phyloP scores from a whole-genome alignment of 1,284 basidiomycete genomes.

The Spongispora temasekensis region DNA sequence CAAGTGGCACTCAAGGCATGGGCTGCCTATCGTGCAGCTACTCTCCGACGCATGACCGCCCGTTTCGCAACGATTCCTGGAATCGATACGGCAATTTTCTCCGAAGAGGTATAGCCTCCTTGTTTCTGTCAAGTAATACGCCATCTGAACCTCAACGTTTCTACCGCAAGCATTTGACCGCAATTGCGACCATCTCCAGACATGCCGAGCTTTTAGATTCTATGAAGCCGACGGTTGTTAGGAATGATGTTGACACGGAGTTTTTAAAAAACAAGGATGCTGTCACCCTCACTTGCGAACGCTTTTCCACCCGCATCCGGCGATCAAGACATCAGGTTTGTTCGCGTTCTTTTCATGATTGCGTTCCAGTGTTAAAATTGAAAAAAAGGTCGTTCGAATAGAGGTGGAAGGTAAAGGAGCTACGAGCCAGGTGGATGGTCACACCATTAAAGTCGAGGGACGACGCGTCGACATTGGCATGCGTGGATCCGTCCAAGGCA shows the following conservation, averaged over 20 bases:
- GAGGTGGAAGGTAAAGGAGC: constrained; percentile 7
- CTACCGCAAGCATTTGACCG: constrained; percentile 36
- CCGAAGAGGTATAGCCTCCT: constrained; percentile 11
- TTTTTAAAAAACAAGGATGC: constrained; percentile 52
- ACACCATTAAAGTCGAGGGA: constrained; percentile 15
- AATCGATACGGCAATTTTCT: constrained; percentile 22
- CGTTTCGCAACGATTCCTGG: constrained; percentile 15
- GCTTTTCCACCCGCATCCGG: constrained; percentile 45
- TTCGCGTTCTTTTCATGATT: neutral
- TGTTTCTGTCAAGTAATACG: neutral
- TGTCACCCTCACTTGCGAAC: constrained; percentile 40
- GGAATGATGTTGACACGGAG: no score
- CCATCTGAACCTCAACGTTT: no score
- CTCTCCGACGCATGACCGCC: constrained; percentile 15
- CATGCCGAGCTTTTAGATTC: constrained; percentile 41
- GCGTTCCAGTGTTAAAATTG: neutral
- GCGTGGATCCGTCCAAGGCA: constrained; percentile 20
- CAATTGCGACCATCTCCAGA: constrained; percentile 41
- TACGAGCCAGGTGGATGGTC: constrained; percentile 17
- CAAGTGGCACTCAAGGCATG: constrained; percentile 45
- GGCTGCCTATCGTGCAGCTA: constrained; percentile 40
- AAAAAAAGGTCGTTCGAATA: constrained; percentile 22
- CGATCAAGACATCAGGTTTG: constrained; percentile 36
- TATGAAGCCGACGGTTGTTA: constrained; percentile 39
- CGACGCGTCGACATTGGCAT: constrained; percentile 27